Evolutionary conservation across 345 rosid genomes (phyloP).

Genomic region (Eucalyptus marginata): DNA sequence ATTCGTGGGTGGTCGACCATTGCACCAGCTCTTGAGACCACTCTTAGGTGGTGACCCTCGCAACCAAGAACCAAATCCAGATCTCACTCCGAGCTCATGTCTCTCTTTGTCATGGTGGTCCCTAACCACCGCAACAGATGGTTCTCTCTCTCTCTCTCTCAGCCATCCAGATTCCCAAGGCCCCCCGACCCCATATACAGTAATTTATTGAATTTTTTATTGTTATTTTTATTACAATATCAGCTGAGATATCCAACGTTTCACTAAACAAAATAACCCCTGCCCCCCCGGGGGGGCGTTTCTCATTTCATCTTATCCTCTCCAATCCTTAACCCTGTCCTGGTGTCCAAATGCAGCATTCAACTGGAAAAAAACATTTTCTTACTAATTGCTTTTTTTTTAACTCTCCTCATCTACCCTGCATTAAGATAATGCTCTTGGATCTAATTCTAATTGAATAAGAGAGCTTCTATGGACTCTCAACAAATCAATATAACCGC

Average conservation of each 20-base stretch:
- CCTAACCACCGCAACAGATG: neutral
- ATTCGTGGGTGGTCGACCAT: neutral
- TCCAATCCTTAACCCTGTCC: neutral
- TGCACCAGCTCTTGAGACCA: neutral
- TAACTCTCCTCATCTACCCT: neutral
- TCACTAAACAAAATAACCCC: neutral
- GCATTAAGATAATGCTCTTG: neutral
- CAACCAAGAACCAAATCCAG: neutral
- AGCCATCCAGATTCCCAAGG: neutral
- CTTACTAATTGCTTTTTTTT: neutral
- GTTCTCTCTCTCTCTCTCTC: neutral
- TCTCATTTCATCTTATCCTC: neutral
- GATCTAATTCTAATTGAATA: neutral
- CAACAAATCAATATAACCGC: neutral
- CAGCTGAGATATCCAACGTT: neutral
- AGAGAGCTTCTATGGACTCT: neutral
- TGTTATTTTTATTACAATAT: neutral
- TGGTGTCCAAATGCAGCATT: neutral
- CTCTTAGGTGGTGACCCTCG: neutral
- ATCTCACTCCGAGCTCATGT: neutral
- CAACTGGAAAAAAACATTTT: neutral
- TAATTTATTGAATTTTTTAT: neutral
- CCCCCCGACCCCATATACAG: neutral
- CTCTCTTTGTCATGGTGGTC: neutral
- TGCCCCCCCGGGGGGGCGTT: neutral